Evolutionary conservation across 257 asterid species (phyloP).

Genomic region (Ocimum tenuiflorum): DNA sequence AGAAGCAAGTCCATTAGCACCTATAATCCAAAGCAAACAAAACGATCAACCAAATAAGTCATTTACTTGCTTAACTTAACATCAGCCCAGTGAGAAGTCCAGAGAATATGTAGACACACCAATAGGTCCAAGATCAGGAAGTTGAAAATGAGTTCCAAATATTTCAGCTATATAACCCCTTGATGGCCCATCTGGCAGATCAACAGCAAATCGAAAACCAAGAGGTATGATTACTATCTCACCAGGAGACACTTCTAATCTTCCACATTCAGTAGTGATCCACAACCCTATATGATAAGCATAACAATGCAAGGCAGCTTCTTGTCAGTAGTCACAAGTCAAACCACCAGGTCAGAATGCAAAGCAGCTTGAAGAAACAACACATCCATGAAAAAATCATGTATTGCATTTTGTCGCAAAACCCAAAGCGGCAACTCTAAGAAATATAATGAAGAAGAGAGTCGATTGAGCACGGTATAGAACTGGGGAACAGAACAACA

Average conservation of each 20-base stretch:
- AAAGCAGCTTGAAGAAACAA: not conserved
- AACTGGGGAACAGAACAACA: not conserved
- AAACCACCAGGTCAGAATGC: not conserved
- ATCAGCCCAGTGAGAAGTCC: not conserved
- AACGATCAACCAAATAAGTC: not conserved
- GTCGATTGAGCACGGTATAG: not conserved
- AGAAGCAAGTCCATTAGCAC: conserved; percentile 98
- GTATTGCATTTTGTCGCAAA: not conserved
- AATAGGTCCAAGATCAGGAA: conserved; percentile 97
- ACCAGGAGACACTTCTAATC: conserved; percentile 68
- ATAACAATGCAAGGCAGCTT: not conserved
- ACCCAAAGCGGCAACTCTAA: not conserved
- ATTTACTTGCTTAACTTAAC: not conserved
- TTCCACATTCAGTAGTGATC: conserved; percentile 94
- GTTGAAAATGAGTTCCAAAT: conserved; percentile 93
- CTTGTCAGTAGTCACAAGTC: not conserved
- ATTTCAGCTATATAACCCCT: conserved; percentile 90
- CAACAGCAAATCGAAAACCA: conserved; percentile 74
- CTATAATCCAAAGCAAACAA: conserved; percentile 29
- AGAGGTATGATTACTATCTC: conserved; percentile 80
- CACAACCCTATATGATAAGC: conserved; percentile 52
- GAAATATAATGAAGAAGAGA: not conserved
- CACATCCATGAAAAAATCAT: not conserved
- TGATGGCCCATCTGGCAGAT: conserved; percentile 87
- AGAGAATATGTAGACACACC: conserved; percentile 37